Evolutionary conservation across 352 stramenopile genomes (phyloP).

Genomic region (Phytopythium sindhum): DNA sequence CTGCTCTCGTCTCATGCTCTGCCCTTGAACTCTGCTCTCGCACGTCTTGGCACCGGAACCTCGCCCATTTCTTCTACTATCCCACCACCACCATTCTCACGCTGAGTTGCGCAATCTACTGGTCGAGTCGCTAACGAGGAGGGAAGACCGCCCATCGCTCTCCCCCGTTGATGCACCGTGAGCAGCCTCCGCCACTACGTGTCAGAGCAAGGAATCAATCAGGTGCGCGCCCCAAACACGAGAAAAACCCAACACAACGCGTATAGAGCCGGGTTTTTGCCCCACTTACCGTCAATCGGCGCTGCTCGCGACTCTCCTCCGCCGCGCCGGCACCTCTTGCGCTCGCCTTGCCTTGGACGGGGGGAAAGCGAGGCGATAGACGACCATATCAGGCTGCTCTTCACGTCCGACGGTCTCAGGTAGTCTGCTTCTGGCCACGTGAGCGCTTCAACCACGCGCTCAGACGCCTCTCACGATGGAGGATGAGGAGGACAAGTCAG

Average conservation of each 20-base stretch:
- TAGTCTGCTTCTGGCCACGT: background rate
- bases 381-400: background rate
- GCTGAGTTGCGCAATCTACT: background rate
- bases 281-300: background rate
- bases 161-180: background rate
- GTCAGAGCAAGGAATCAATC: background rate
- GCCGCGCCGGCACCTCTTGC: too few species aligned
- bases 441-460: background rate
- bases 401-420: background rate
- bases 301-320: background rate
- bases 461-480: background rate
- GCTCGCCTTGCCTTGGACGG: background rate
- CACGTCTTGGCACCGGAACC: background rate
- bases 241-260: background rate
- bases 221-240: background rate
- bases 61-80: background rate
- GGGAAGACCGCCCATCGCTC: background rate
- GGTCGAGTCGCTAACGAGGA: background rate
- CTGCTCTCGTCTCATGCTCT: background rate
- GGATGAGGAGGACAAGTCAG: background rate
- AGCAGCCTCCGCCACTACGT: background rate
- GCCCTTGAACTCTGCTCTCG: background rate
- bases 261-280: background rate
- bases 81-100: too few species aligned
- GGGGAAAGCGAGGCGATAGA: background rate